Evolutionary conservation across 331 rosid genomes (phyloP).

Genomic region (Stylosanthes scabra): DNA sequence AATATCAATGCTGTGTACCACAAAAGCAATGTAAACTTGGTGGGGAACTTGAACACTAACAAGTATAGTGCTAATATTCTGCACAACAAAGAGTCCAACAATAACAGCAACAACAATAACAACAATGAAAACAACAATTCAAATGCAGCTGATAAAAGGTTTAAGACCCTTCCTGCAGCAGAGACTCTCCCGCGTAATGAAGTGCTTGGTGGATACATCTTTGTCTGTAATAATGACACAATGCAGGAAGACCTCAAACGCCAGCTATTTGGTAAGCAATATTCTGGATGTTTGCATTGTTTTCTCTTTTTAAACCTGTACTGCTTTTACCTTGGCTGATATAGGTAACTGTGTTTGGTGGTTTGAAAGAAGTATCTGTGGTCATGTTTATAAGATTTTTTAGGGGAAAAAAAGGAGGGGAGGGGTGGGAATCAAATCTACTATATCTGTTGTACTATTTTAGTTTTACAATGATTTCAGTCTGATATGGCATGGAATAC

Average conservation of each 20-base stretch:
- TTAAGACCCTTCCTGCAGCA: conserved; percentile 96
- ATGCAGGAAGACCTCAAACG: conserved; percentile 99
- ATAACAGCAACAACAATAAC: conserved; percentile 53
- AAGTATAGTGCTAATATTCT: conserved; percentile 67
- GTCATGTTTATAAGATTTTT: background rate
- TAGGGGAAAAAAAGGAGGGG: background rate
- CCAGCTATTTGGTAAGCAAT: conserved; percentile 82
- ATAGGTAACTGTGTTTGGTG: background rate
- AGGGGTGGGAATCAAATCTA: too few species aligned
- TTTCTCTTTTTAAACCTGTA: background rate
- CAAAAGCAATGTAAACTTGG: conserved; percentile 64
- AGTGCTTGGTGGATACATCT: conserved; percentile 99
- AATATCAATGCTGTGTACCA: conserved; percentile 77
- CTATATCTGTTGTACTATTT: background rate
- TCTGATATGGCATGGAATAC: background rate
- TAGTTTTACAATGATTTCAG: background rate
- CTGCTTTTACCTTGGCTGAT: background rate
- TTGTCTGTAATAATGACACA: conserved; percentile 98
- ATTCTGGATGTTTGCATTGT: background rate
- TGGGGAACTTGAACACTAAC: conserved; percentile 60
- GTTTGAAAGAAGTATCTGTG: background rate
- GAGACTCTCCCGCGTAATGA: conserved; percentile 98
- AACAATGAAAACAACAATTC: conserved; percentile 53
- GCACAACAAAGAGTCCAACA: conserved; percentile 68
- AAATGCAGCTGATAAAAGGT: conserved; percentile 84